Evolutionary conservation across 1,284 basidiomycete genomes (phyloP).

Genomic region (Leccinum variabile): DNA sequence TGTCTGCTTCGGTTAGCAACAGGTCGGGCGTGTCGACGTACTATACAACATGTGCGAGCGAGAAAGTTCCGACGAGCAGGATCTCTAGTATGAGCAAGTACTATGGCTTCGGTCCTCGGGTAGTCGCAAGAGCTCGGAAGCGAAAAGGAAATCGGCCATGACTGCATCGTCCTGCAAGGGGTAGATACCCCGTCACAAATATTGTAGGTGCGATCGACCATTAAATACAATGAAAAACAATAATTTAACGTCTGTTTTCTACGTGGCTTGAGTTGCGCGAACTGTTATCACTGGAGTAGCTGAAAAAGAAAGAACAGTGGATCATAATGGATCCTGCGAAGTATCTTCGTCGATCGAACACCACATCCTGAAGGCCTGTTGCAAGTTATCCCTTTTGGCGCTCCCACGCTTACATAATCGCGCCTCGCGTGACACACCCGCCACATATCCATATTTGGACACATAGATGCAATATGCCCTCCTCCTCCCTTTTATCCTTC

Average conservation of each 20-base stretch:
- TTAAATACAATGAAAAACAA: slow-evolving; percentile 22
- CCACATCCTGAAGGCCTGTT: too few relatives aligned
- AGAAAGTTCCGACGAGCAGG: slow-evolving; percentile 29
- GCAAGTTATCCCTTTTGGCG: too few relatives aligned
- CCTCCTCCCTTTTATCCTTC: too few relatives aligned
- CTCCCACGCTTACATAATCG: too few relatives aligned
- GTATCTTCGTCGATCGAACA: too few relatives aligned
- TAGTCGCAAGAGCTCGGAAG: slow-evolving; percentile 32
- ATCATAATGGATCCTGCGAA: too few relatives aligned
- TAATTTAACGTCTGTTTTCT: slow-evolving; percentile 17
- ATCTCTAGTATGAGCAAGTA: slow-evolving; percentile 35
- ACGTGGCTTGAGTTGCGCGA: slow-evolving; percentile 1
- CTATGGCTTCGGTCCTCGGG: slow-evolving; percentile 29
- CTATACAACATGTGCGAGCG: slow-evolving; percentile 32
- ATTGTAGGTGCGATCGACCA: slow-evolving; percentile 12
- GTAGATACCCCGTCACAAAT: slow-evolving; percentile 10
- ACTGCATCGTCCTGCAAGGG: slow-evolving; percentile 31
- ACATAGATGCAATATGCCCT: too few relatives aligned
- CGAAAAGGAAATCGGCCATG: slow-evolving; percentile 29
- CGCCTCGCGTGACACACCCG: too few relatives aligned
- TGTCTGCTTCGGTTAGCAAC: slow-evolving; percentile 33
- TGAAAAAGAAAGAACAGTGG: slow-evolving; percentile 2
- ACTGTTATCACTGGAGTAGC: slow-evolving; percentile 1
- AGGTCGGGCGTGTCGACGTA: slow-evolving; percentile 31
- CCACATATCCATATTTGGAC: too few relatives aligned